phyloP scores from a whole-genome alignment of 179 eudicot species.

The Silene coronaria region DNA sequence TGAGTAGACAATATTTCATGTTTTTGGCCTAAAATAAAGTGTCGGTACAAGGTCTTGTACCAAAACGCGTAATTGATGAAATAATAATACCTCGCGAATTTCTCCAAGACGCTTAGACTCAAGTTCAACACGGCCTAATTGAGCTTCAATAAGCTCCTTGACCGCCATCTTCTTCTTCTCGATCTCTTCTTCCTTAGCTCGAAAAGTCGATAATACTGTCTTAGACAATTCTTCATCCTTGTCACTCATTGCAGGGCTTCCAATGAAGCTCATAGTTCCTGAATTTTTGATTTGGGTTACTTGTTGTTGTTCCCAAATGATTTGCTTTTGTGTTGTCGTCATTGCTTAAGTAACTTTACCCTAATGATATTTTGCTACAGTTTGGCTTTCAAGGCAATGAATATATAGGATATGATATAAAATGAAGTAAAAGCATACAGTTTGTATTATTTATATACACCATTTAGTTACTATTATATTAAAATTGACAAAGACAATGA shows the following conservation, averaged over 20 bases:
- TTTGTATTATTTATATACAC: neutral
- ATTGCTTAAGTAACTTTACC: neutral
- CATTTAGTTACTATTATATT: neutral
- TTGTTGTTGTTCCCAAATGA: slow-evolving; percentile 3
- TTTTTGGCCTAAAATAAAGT: no score
- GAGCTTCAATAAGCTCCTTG: slow-evolving; percentile 59
- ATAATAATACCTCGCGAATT: slow-evolving; percentile 57
- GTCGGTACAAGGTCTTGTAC: no score
- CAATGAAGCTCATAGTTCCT: slow-evolving; percentile 27
- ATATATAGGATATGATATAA: neutral
- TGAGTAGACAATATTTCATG: no score
- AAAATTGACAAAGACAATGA: slow-evolving; percentile 19
- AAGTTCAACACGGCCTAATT: slow-evolving; percentile 70
- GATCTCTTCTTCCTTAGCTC: slow-evolving; percentile 50
- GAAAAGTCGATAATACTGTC: slow-evolving; percentile 33
- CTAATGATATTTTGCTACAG: slow-evolving; percentile 7
- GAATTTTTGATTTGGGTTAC: slow-evolving; percentile 26
- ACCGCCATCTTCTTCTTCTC: slow-evolving; percentile 53
- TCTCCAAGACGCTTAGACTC: slow-evolving; percentile 78
- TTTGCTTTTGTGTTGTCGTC: slow-evolving; percentile 12
- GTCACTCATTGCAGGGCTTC: slow-evolving; percentile 26
- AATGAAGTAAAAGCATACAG: neutral
- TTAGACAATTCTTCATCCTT: slow-evolving; percentile 35
- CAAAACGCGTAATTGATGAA: no score
- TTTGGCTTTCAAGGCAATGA: slow-evolving; percentile 35